Evolutionary conservation across 2,329 filamentous ascomycete genomes (phyloP).

Genomic region (Diplocarpon mali): DNA sequence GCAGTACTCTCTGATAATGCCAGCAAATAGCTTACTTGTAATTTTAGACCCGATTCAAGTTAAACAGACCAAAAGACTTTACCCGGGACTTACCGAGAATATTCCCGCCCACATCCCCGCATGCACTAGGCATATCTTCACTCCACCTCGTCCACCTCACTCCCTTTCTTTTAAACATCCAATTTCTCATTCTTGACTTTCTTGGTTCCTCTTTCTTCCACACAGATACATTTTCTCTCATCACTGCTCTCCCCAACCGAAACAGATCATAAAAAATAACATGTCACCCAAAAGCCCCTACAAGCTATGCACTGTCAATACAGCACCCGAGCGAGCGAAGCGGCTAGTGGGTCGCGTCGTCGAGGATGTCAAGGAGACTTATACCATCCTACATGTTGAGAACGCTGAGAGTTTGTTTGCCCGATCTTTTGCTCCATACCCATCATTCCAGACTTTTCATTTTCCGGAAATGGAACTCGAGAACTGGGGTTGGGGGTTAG

Average conservation of each 20-base stretch:
- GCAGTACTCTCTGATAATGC: too few relatives aligned
- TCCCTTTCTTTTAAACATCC: background rate
- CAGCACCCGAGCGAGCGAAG: constrained; percentile 53
- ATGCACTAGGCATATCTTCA: background rate
- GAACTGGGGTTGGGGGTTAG: too few relatives aligned
- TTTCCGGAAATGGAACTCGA: too few relatives aligned
- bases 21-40: too few relatives aligned
- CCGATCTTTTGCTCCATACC: background rate
- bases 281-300: constrained; percentile 42
- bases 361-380: constrained; percentile 49
- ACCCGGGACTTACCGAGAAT: background rate
- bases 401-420: constrained; percentile 46
- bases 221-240: background rate
- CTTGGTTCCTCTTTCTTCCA: background rate
- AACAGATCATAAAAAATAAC: background rate
- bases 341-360: constrained; percentile 48
- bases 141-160: background rate
- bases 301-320: constrained; percentile 57
- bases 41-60: too few relatives aligned
- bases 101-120: constrained; percentile 4
- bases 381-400: constrained; percentile 49
- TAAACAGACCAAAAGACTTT: background rate
- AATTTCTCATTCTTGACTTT: background rate
- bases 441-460: too few relatives aligned
- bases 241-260: background rate